A percentile compares a stretch with the other conserved stretches of the same genome.
Evolutionary conservation across 2,329 filamentous ascomycete species (phyloP).

Genomic region (Fusarium odoratissimum): DNA sequence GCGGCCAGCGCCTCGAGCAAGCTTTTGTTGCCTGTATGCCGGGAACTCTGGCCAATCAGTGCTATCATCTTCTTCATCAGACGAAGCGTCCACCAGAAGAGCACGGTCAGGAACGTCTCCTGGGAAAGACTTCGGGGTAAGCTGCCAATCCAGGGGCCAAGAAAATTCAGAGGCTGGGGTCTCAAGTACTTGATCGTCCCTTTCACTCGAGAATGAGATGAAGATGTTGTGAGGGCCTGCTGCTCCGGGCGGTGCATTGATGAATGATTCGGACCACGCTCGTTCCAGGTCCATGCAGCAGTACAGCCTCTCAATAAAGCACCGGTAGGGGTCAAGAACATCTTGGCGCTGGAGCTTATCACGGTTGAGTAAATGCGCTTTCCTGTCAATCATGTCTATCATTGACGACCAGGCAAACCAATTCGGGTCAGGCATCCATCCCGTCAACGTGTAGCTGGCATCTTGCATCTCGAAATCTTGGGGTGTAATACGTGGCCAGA

Average conservation of each 20-base stretch:
- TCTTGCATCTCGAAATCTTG: slow-evolving; percentile 52
- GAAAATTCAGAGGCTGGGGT: slow-evolving; percentile 5
- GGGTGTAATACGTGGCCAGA: slow-evolving; percentile 49
- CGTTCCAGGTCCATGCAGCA: slow-evolving; percentile 61
- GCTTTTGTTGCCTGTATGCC: not conserved
- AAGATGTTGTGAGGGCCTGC: slow-evolving; percentile 51
- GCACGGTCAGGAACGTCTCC: slow-evolving; percentile 9
- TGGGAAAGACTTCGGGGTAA: slow-evolving; percentile 35
- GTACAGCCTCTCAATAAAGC: slow-evolving; percentile 48
- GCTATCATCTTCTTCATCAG: slow-evolving; percentile 37
- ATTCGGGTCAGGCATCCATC: slow-evolving; percentile 56
- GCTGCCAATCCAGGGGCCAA: slow-evolving; percentile 46
- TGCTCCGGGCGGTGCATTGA: slow-evolving; percentile 31
- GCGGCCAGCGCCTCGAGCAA: not conserved
- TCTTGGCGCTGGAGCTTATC: slow-evolving; percentile 19
- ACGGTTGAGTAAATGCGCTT: slow-evolving; percentile 24
- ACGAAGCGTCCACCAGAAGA: slow-evolving; percentile 13
- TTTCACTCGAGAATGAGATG: slow-evolving; percentile 41
- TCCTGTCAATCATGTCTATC: slow-evolving; percentile 45
- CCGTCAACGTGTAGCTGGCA: slow-evolving; percentile 56
- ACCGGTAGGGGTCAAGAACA: slow-evolving; percentile 22
- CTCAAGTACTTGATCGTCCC: not conserved
- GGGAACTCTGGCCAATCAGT: slow-evolving; percentile 32
- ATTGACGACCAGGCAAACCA: slow-evolving; percentile 52
- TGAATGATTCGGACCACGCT: slow-evolving; percentile 48